Evolutionary conservation across 2,329 filamentous ascomycete genomes (phyloP).

Genomic region (Chaetomiaceae sp.): DNA sequence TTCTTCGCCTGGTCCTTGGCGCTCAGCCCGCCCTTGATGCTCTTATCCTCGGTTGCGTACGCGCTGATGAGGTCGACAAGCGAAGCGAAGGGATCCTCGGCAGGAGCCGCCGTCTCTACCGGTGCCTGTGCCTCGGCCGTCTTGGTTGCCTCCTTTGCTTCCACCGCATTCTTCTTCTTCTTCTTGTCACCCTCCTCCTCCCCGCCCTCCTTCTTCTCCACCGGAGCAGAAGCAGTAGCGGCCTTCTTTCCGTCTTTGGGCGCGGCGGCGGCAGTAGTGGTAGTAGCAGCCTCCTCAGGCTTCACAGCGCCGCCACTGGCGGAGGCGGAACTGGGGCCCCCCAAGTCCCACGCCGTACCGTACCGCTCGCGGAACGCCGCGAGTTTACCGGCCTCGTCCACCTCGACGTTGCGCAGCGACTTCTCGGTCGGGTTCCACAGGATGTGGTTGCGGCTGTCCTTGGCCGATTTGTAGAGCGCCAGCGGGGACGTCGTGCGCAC

Average conservation of each 20-base stretch:
- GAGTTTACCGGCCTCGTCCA: slow-evolving; percentile 89
- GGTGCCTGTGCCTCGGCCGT: slow-evolving; percentile 20
- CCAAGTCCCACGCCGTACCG: slow-evolving; percentile 76
- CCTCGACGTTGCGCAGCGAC: slow-evolving; percentile 80
- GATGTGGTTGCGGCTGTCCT: slow-evolving; percentile 84
- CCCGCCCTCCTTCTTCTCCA: slow-evolving; percentile 18
- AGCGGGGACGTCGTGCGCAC: slow-evolving; percentile 71
- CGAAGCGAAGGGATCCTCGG: slow-evolving; percentile 32
- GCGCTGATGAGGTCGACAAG: slow-evolving; percentile 50
- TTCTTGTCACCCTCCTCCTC: slow-evolving; percentile 15
- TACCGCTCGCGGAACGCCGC: slow-evolving; percentile 81
- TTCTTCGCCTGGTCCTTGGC: slow-evolving; percentile 37
- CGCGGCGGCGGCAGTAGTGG: slow-evolving; percentile 26
- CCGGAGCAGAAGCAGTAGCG: slow-evolving; percentile 29
- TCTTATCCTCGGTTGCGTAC: slow-evolving; percentile 42
- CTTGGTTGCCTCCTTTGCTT: slow-evolving; percentile 28
- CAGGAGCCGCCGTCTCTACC: slow-evolving; percentile 22
- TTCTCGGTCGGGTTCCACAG: slow-evolving; percentile 86
- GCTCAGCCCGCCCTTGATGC: slow-evolving; percentile 38
- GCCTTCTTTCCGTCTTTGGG: slow-evolving; percentile 32
- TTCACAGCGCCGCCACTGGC: too few relatives aligned
- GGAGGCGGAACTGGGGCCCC: slow-evolving; percentile 27
- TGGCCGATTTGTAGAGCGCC: slow-evolving; percentile 56
- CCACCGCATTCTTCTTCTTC: slow-evolving; percentile 28
- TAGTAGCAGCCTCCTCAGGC: slow-evolving; percentile 31